Conservation (phyloP, 331 rosid species). For the Arachis monticola region DNA sequence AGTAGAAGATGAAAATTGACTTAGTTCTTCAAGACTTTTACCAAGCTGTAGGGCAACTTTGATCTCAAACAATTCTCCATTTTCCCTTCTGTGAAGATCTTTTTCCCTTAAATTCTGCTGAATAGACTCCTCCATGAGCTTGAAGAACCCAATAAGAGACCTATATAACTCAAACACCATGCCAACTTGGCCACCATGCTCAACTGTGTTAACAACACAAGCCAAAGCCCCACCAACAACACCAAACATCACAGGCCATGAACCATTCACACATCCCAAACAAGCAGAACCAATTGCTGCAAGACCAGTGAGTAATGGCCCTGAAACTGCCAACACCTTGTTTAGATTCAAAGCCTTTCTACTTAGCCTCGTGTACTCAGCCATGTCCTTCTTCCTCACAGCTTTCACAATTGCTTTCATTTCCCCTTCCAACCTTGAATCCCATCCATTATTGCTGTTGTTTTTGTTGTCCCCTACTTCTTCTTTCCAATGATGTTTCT, state of each 20-base stretch:
- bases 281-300: slow-evolving; percentile 58
- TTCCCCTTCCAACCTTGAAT: slow-evolving; percentile 45
- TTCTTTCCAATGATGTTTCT: background rate
- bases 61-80: slow-evolving; percentile 64
- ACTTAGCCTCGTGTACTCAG: slow-evolving; percentile 13
- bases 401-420: slow-evolving; percentile 41
- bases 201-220: slow-evolving; percentile 48
- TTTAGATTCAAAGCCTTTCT: slow-evolving; percentile 42
- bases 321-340: slow-evolving; percentile 59
- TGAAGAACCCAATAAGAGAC: slow-evolving; percentile 63
- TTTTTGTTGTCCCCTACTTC: slow-evolving; percentile 22
- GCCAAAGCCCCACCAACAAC: slow-evolving; percentile 63
- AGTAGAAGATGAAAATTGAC: slow-evolving; percentile 40
- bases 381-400: slow-evolving; percentile 40
- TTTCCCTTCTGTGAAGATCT: slow-evolving; percentile 60
- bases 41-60: slow-evolving; percentile 52
- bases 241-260: slow-evolving; percentile 43
- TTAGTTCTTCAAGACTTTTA: slow-evolving; percentile 49
- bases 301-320: slow-evolving; percentile 61
- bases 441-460: slow-evolving; percentile 48
- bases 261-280: slow-evolving; percentile 35
- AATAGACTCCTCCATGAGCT: slow-evolving; percentile 41
- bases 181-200: slow-evolving; percentile 83
- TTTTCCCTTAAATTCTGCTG: slow-evolving; percentile 47
- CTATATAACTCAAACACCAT: slow-evolving; percentile 88